Base-by-base conservation (phyloP, 2,329 filamentous ascomycete genomes). In the Aureobasidium lini region DNA sequence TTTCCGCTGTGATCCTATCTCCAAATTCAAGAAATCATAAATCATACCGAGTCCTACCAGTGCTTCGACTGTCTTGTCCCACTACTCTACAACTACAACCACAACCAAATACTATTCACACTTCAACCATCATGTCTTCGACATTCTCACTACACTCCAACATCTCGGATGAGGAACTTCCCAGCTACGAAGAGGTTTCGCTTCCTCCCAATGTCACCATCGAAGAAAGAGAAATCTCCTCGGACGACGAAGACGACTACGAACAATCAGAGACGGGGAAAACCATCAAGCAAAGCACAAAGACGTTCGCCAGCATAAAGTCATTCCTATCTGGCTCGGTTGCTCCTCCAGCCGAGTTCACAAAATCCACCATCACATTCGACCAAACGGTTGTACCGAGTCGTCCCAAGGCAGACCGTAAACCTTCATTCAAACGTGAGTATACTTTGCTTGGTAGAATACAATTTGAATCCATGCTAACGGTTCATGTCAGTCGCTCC, bases 351-450 rank as follows among this genome's bases (percentile, higher is more conserved):
- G 42, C 39, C 43, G 42, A 57, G 37, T 39, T 48, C 48, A 32
- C 37, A 34, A 48, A 57, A 28, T 32, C 54, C 16, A 48, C 34
- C 11, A n/a, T 57, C 54, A 57, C 54, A 18, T 48, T 57, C 36
- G 42, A 56, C 29, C 31, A 56, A 32, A 31, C 43, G 9, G 39
- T 34, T 23, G 18, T 6, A 11, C 29, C 52, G 18, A 28, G 40
- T 46, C 52, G 36, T 28, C 40, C 52, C 40, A 56, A 56, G n/a
- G 18, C 54, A 31, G 54, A 57, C 31, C 42, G 54, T 34, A 57
- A 57, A 23, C 54, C 54, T 4, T 48, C 43, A 5, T 48, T 48
- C 36, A 57, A 57, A 40, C 54, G 54, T 57, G 43, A 47, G 52
- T 46, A 43, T 31, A 56, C 15, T 23, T n/a, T 8, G 16, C 7